Conservation (phyloP, 2,329 filamentous ascomycete genomes). For the Cladosporium oxysporum region DNA sequence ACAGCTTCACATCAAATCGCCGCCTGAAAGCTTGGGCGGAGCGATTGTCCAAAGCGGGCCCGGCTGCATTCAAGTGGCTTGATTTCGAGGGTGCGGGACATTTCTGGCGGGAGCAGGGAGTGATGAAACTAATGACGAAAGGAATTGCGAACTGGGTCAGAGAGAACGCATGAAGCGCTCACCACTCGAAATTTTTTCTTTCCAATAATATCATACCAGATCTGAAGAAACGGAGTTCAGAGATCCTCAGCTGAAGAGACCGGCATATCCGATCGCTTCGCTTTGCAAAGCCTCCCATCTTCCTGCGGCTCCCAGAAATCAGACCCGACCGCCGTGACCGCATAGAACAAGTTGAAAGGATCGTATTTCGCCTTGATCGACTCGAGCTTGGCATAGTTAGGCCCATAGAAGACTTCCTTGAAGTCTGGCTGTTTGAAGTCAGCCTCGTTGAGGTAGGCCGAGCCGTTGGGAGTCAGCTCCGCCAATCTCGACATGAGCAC, state of each 20-base stretch:
- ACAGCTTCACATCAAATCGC: conserved; percentile 68
- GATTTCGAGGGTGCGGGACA: conserved; percentile 55
- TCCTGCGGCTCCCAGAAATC: conserved; percentile 43
- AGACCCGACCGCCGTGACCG: conserved; percentile 42
- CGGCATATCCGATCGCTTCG: neutral
- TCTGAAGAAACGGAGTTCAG: neutral
- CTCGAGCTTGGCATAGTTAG: conserved; percentile 41
- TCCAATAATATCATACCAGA: too few relatives aligned
- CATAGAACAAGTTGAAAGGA: conserved; percentile 45
- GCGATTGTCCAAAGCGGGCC: conserved; percentile 46
- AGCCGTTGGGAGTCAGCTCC: conserved; percentile 41
- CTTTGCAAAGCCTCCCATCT: conserved; percentile 15
- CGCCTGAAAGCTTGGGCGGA: conserved; percentile 68
- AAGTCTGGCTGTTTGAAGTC: conserved; percentile 45
- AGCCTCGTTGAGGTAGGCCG: conserved; percentile 39
- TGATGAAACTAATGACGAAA: conserved; percentile 30
- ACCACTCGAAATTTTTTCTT: too few relatives aligned
- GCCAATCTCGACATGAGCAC: conserved; percentile 43
- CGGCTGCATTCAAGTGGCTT: conserved; percentile 41
- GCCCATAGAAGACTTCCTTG: conserved; percentile 46
- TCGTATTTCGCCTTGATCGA: conserved; percentile 47
- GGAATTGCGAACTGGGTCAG: neutral
- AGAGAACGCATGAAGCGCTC: neutral
- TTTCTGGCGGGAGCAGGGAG: conserved; percentile 50
- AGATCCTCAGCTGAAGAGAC: neutral